phyloP scores from a whole-genome alignment of 345 rosid genomes.

The Dipteronia sinensis region DNA sequence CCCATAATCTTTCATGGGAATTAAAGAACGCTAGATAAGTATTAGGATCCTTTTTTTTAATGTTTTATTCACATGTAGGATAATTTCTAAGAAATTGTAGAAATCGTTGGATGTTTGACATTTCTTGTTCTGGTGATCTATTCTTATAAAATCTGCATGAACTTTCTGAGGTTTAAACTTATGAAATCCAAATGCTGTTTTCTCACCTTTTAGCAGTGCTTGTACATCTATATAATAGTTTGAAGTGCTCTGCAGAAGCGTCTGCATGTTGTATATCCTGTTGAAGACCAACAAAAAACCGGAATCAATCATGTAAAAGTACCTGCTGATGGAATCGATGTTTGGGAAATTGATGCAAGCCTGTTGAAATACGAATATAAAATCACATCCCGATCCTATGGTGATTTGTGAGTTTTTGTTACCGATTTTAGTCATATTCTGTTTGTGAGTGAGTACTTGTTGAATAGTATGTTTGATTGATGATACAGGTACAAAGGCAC shows the following conservation, averaged over 20 bases:
- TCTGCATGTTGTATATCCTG: constrained; percentile 28
- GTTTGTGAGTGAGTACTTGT: constrained; percentile 10
- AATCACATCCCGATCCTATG: constrained; percentile 45
- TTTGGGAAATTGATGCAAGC: constrained; percentile 62
- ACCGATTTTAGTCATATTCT: constrained; percentile 9
- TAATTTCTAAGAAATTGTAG: not conserved
- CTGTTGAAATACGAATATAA: constrained; percentile 45
- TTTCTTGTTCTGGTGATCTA: not conserved
- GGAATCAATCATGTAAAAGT: constrained; percentile 34
- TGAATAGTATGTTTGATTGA: constrained; percentile 14
- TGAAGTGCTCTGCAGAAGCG: constrained; percentile 49
- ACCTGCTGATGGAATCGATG: constrained; percentile 47
- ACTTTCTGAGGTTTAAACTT: not conserved
- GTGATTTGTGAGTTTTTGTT: constrained; percentile 47
- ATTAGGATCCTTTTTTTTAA: not conserved
- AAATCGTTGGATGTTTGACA: not conserved
- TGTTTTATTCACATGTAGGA: not conserved
- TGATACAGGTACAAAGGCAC: constrained; percentile 53
- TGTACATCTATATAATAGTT: constrained; percentile 28
- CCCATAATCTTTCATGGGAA: not conserved
- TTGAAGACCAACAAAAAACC: constrained; percentile 32
- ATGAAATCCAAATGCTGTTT: not conserved
- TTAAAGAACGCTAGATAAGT: not conserved
- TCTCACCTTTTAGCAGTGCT: not conserved
- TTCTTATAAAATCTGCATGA: not conserved